Conservation (phyloP, 768 basidiomycete species). For the Trametes sanguinea region DNA sequence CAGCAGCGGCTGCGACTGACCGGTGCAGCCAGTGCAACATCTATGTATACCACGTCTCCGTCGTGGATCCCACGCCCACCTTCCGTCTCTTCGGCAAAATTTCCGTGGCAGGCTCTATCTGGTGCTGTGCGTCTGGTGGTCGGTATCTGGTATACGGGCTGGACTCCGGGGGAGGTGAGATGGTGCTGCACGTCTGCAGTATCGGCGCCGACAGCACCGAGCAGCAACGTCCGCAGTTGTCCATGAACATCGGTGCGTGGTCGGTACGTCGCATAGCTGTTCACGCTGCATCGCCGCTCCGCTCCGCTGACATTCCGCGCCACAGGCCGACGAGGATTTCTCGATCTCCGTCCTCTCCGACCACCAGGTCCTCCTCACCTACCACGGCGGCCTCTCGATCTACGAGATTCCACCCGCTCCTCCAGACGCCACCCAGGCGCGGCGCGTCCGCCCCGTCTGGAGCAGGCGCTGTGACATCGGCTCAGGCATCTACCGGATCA, state of each 20-base stretch:
- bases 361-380: slow-evolving; percentile 15
- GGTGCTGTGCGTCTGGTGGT: slow-evolving; percentile 21
- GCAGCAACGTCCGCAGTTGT: slow-evolving; percentile 1
- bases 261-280: slow-evolving; percentile 12
- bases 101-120: slow-evolving; percentile 17
- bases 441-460: slow-evolving; percentile 14
- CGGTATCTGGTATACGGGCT: slow-evolving; percentile 18
- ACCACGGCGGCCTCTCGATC: slow-evolving; percentile 20
- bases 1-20: background rate
- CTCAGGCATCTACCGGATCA: slow-evolving; percentile 22
- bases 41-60: slow-evolving; percentile 19
- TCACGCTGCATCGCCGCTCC: background rate
- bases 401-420: slow-evolving; percentile 11
- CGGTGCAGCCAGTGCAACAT: slow-evolving; percentile 20
- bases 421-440: background rate
- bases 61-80: slow-evolving; percentile 9
- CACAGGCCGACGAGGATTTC: slow-evolving; percentile 21
- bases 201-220: slow-evolving; percentile 1
- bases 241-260: slow-evolving; percentile 21
- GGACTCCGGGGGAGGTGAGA: slow-evolving; percentile 15
- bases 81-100: slow-evolving; percentile 15
- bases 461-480: slow-evolving; percentile 20
- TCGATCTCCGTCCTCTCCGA: slow-evolving; percentile 20
- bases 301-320: background rate
- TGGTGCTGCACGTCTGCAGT: slow-evolving; percentile 17